Base-by-base conservation (phyloP, 768 basidiomycete species). In the Roridomyces roridus region DNA sequence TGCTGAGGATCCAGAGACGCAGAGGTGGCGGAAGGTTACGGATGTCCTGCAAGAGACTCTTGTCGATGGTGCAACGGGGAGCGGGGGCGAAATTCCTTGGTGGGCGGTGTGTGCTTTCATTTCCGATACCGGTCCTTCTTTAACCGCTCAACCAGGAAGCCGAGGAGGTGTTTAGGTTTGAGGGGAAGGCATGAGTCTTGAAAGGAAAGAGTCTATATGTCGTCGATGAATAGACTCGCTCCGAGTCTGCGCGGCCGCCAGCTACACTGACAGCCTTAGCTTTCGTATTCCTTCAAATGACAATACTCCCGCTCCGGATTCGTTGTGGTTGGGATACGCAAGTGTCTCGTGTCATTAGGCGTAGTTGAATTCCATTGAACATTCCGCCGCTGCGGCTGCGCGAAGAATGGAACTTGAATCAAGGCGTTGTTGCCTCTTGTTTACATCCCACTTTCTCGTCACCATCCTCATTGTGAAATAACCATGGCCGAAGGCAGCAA, bases 401-500 rank as follows among this genome's bases (percentile, higher is more conserved):
- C n/a, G n/a, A n/a, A n/a, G n/a, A n/a, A n/a, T n/a, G n/a, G n/a
- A n/a, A n/a, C n/a, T n/a, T n/a, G n/a, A n/a, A n/a, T n/a, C n/a
- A n/a, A n/a, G n/a, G n/a, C n/a, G n/a, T n/a, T n/a, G n/a, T n/a
- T n/a, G n/a, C 20, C 25, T 41, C 29, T 40, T 35, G 28, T 46
- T 28, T 28, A 43, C 23, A 41, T 20, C n/a, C 20, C 53, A 28
- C 41, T 34, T 23, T 25, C 31, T 14, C 29, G 29, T n/a, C n/a
- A 23, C 52, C 29, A 46, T 39, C 21, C 26, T 39, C 36, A 34
- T 42, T 47, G 50, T 57, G 60, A 62, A 51, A 34, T 41, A 29
- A 68, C 59, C 64, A 97, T 97, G 95, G 74, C 92, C 54, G 95
- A 96, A 82, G 89, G 87, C 66, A 92, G 88, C 80, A 95, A 94